Evolutionary conservation across 2,329 filamentous ascomycete genomes (phyloP).

Genomic region (Colletotrichum cordylinicola): DNA sequence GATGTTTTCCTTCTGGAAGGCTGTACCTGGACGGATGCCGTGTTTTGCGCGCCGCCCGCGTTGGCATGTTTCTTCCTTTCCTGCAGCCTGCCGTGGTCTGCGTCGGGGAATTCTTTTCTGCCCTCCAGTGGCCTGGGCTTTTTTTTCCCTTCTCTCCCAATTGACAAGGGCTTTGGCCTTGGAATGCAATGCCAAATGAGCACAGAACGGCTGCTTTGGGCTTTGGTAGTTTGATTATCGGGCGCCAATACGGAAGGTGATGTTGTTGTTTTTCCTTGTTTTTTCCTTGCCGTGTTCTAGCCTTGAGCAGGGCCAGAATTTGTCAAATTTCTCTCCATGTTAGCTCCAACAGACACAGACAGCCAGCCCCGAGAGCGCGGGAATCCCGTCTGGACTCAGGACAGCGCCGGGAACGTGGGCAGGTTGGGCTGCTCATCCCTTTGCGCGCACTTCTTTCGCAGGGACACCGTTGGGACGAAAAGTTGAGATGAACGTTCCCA

Average conservation of each 20-base stretch:
- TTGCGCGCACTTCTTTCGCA: background rate
- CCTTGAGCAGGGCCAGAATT: background rate
- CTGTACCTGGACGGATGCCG: background rate
- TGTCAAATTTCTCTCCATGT: background rate
- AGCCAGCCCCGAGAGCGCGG: background rate
- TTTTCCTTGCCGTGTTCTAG: background rate
- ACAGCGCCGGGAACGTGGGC: background rate
- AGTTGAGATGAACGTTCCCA: constrained; percentile 14
- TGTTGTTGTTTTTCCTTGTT: background rate
- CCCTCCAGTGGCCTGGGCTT: background rate
- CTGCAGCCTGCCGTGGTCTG: background rate
- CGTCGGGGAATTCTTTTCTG: background rate
- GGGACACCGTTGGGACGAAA: constrained; percentile 15
- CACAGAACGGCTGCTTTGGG: background rate
- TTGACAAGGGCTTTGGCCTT: constrained; percentile 12
- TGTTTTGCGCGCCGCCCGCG: background rate
- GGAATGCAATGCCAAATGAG: constrained; percentile 10
- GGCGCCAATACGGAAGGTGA: constrained; percentile 1
- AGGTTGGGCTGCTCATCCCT: constrained; percentile 2
- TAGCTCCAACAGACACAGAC: background rate
- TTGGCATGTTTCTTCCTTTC: background rate
- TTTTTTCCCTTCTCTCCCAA: background rate
- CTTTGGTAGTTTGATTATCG: constrained; percentile 12
- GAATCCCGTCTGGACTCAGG: background rate
- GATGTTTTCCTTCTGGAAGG: background rate